Base-by-base conservation (phyloP, 495 filamentous ascomycete genomes). In the Penicillium mononematosum region DNA sequence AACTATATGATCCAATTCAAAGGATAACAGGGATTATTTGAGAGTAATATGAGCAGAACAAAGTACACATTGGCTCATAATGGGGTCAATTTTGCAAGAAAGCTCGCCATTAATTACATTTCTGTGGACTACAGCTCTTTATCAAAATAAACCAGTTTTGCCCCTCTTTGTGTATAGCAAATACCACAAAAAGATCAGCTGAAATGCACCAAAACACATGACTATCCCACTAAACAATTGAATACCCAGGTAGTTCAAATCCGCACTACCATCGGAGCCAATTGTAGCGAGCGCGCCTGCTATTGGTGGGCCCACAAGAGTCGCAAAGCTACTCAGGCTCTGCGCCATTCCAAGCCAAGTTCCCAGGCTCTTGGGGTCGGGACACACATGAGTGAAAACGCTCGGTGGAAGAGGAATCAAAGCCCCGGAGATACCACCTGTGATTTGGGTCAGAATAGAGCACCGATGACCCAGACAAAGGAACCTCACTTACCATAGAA, bases 311-410 rank as follows among this genome's bases (percentile, higher is more conserved):
- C 88, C 88, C 19, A 84, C 84, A 34, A 91, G 70, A 27, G 76
- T 76, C 3, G 88, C 86, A 54, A 91, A 82, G 48, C 83, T 84
- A 32, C 82, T 78, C 46, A 89, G 79, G 11, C 78, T 83, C 51
- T 90, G 88, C n/a, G 83, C 76, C 85, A 91, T 89, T 17, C 88
- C 89, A 68, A 90, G 81, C 47, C 87, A 77, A 44, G 82, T 79
- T 0, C 89, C 86, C 17, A 80, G 70, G 60, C 84, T 85, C 1
- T 75, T 69, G 55, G 82, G 56, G 62, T 91, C 83, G 6, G 64
- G 64, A 53, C 81, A 85, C 50, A 90, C 83, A 59, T 88, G 85
- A 2, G 84, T 83, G 44, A 88, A 71, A 20, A 86, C 71, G 10
- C 80, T 79, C 0, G 85, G 83, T 1, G 78, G 71, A 8, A 90